A percentile compares a stretch with the other conserved stretches of the same genome.
phyloP scores from a whole-genome alignment of 1,284 basidiomycete genomes.

The Marasmius fiardii region DNA sequence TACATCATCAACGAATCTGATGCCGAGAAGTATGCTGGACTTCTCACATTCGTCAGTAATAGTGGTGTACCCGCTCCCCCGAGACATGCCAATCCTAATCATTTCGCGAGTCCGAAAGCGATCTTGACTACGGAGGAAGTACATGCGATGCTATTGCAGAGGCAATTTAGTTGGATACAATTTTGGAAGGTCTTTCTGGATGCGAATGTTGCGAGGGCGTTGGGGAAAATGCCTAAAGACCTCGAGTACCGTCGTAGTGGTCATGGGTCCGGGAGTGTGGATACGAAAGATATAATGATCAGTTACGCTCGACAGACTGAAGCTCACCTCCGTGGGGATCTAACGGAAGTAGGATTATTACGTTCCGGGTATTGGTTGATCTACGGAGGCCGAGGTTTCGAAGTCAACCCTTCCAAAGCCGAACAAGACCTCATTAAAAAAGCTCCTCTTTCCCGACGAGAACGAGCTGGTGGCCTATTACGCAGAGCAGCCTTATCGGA shows the following conservation, averaged over 20 bases:
- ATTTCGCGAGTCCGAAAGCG: neutral
- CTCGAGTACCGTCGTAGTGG: neutral
- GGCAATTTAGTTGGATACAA: neutral
- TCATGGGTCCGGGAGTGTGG: neutral
- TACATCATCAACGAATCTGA: neutral
- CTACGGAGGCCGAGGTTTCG: constrained; percentile 2
- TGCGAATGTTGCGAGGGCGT: neutral
- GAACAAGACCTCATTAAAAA: neutral
- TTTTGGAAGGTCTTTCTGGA: neutral
- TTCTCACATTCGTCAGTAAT: neutral
- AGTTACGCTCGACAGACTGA: neutral
- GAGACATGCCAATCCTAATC: neutral
- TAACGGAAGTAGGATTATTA: constrained; percentile 1
- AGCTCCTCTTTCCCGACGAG: constrained; percentile 1
- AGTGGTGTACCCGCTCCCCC: neutral
- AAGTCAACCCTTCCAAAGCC: neutral
- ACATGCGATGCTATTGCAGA: neutral
- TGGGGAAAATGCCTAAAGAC: neutral
- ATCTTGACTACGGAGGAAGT: neutral
- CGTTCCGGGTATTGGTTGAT: neutral
- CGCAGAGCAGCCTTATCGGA: neutral
- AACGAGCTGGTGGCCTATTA: neutral
- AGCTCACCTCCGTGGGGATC: neutral
- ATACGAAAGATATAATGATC: neutral
- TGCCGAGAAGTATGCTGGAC: neutral